Evolutionary conservation across 495 filamentous ascomycete genomes (phyloP).

Genomic region (Penicillium mononematosum): DNA sequence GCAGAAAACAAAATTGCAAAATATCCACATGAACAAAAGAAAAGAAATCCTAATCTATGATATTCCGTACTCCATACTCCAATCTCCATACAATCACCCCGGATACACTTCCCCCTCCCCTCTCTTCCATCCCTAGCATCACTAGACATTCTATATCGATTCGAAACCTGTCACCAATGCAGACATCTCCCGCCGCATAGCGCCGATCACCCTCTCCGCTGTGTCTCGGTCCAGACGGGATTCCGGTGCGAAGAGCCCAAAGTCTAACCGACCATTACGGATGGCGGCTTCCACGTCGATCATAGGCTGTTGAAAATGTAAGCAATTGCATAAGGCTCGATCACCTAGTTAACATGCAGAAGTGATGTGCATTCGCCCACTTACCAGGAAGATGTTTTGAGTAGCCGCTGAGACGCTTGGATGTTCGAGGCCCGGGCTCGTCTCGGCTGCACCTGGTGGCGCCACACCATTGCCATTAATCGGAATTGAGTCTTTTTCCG

Average conservation of each 20-base stretch:
- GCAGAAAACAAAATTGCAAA: not conserved
- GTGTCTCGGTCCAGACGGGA: conserved; percentile 21
- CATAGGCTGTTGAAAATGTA: conserved; percentile 29
- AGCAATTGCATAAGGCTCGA: conserved; percentile 20
- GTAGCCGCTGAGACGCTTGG: conserved; percentile 14
- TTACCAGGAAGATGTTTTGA: conserved; percentile 22
- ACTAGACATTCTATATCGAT: conserved; percentile 7
- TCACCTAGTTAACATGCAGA: conserved; percentile 4
- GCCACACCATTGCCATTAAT: conserved; percentile 19
- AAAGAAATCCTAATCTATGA: not conserved
- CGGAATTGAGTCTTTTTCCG: not conserved
- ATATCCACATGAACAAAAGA: conserved; percentile 6
- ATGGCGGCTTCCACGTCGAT: conserved; percentile 39
- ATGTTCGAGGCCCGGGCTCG: not conserved
- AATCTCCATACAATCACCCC: conserved; percentile 2
- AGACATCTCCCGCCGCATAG: conserved; percentile 24
- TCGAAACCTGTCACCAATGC: conserved; percentile 13
- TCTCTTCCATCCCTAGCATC: conserved; percentile 8
- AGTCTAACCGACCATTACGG: conserved; percentile 31
- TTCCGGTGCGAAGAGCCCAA: conserved; percentile 34
- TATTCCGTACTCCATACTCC: conserved; percentile 4
- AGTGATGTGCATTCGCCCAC: conserved; percentile 11
- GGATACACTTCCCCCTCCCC: not conserved
- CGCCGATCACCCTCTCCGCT: conserved; percentile 24
- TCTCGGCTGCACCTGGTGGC: conserved; percentile 9